Evolutionary conservation across 441 rosid genomes (phyloP), one percentile per base, ranked within the genome.

Genomic region (Populus hybrid): DNA sequence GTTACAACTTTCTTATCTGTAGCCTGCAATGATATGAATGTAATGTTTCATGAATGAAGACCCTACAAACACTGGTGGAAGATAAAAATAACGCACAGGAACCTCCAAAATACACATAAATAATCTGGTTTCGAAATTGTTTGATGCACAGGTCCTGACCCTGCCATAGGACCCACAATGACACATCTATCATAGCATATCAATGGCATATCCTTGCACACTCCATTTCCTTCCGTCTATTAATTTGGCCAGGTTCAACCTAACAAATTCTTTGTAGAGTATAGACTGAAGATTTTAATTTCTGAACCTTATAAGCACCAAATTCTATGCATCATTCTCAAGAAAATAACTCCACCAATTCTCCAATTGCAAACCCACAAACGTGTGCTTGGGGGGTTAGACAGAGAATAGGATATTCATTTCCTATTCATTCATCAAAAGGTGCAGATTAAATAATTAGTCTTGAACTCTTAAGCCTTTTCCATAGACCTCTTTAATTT

Each of bases 1-100:
- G 84, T 91, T 73, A 88, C 91, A 72, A 87, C 71, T 84, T 92
- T 87, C 86, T 91, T 94, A 68, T 88, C 80, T 19, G 98, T 94
- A 72, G 99, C 90, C 99, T 96, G 89, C 81, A 84, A 81, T 30
- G 28, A 7, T 75, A 84, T 11, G 24, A 72, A 77, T 71, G n/a
- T 6, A 12, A 77, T 72, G 12, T 7, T 9, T 72, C 57, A 42
- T 50, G n/a, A 57, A 69, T 71, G 72, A 70, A 67, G 65, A 23
- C 38, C 72, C 16, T 16, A 19, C 8, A 74, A 30, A 30, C 57
- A 70, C 28, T 36, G 18, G 19, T 26, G 6, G 67, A 81, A 30
- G 26, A 23, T 21, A 19, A 11, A n/a, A 34, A 28, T 14, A 30
- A 21, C 9, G 72, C 6, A 46, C 18, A 4, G 26, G 12, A 53